A percentile compares a stretch with the other conserved stretches of the same genome.
These are phyloP conservation scores for Dendryphion nanum DNA, from an alignment of 2,329 filamentous ascomycete genomes.

Conservation along the genomic window DNA sequence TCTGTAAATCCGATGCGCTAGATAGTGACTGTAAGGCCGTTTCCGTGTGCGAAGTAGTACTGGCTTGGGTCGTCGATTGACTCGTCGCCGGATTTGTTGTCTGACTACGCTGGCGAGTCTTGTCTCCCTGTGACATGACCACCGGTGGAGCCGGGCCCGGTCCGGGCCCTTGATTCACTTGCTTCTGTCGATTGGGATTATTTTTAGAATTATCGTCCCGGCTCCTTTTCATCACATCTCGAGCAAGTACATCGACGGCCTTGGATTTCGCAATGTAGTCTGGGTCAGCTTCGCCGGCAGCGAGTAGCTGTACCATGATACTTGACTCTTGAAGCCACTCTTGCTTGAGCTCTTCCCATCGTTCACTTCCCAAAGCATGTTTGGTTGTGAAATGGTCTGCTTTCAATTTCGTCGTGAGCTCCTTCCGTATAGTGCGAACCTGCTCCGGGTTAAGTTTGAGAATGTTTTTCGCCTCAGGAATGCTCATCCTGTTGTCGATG, in stretches of 20 bases:
- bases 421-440: slow-evolving; percentile 63
- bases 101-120: slow-evolving; percentile 31
- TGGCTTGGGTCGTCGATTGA: slow-evolving; percentile 12
- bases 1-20: slow-evolving; percentile 57
- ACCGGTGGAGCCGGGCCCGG: slow-evolving; percentile 41
- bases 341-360: slow-evolving; percentile 69
- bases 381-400: slow-evolving; percentile 69
- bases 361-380: slow-evolving; percentile 67
- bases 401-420: slow-evolving; percentile 65
- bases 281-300: slow-evolving; percentile 51
- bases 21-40: slow-evolving; percentile 5
- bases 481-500: slow-evolving; percentile 64
- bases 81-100: slow-evolving; percentile 3
- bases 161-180: slow-evolving; percentile 39
- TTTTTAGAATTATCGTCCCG: slow-evolving; percentile 64
- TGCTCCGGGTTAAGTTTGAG: slow-evolving; percentile 68
- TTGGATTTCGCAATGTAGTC: slow-evolving; percentile 57
- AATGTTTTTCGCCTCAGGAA: slow-evolving; percentile 71
- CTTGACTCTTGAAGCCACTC: slow-evolving; percentile 63
- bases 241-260: slow-evolving; percentile 68
- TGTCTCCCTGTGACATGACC: slow-evolving; percentile 14
- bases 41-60: slow-evolving; percentile 2
- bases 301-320: slow-evolving; percentile 56
- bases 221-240: slow-evolving; percentile 75
- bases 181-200: slow-evolving; percentile 49